Evolutionary conservation across 2,329 filamentous ascomycete genomes (phyloP).

Genomic region (Paracoccidioides brasiliensis): DNA sequence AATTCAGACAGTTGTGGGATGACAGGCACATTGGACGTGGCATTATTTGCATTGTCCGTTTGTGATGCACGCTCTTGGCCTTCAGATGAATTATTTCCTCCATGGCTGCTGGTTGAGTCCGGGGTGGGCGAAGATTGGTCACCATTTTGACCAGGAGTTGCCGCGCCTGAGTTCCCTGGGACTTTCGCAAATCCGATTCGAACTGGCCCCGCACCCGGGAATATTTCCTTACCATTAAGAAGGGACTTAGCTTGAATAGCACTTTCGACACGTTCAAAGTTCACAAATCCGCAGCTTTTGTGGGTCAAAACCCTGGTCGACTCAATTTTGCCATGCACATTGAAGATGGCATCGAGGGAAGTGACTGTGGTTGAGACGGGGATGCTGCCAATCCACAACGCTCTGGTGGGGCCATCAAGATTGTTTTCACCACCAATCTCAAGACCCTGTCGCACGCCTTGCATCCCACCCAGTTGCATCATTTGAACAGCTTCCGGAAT

Average conservation of each 20-base stretch:
- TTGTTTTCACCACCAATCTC: constrained; percentile 64
- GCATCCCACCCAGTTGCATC: constrained; percentile 52
- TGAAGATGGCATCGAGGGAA: constrained; percentile 89
- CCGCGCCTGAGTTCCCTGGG: constrained; percentile 61
- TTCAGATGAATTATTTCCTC: constrained; percentile 11
- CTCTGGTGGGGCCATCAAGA: constrained; percentile 79
- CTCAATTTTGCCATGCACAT: constrained; percentile 77
- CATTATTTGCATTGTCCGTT: constrained; percentile 19
- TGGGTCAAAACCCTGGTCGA: constrained; percentile 90
- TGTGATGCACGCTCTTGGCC: constrained; percentile 12
- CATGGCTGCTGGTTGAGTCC: constrained; percentile 52
- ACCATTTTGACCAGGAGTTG: constrained; percentile 78
- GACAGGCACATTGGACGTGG: constrained; percentile 32
- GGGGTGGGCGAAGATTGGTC: constrained; percentile 84
- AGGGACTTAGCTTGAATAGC: constrained; percentile 76
- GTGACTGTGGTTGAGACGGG: constrained; percentile 94
- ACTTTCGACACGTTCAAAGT: constrained; percentile 84
- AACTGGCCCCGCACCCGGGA: constrained; percentile 87
- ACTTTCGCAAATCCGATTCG: constrained; percentile 97
- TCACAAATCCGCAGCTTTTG: constrained; percentile 98
- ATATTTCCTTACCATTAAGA: constrained; percentile 95
- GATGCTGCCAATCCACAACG: constrained; percentile 94
- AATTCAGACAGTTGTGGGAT: constrained; percentile 66
- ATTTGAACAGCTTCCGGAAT: constrained; percentile 70
- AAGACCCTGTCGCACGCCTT: constrained; percentile 49